Evolutionary conservation across 208 protist species (phyloP), one percentile per base, ranked within the genome.

Genomic region (Leishmania amazonensis): DNA sequence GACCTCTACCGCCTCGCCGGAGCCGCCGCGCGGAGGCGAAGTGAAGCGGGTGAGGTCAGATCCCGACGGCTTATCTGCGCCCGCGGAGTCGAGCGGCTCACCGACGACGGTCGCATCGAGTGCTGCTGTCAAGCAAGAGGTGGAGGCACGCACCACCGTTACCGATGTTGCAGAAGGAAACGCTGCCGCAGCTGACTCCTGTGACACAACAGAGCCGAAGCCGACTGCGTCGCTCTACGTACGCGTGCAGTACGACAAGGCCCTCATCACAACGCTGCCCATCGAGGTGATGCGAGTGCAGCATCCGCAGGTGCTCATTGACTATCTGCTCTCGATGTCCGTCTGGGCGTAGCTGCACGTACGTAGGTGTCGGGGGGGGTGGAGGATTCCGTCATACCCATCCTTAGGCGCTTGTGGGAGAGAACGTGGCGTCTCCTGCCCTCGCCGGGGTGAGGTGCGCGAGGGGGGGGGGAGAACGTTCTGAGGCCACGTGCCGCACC

Each of bases 301-400:
- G 75, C 89, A 96, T 68, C 96, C 90, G 35, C 92, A 95, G 85
- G 79, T 94, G 49, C 88, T 95, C 51, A 98, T 95, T 65, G 90
- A 94, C 62, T 96, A 95, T 58, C 80, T 96, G 35, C 85, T 94
- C 24, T 93, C 93, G 9, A 90, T 86, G 45, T 85, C 91, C 65
- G 80, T 94, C 78, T 94, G 93, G 92, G 76, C 84, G 24, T 95
- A 81, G 88, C 17, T 21, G 13, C 13, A n/a, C 17, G 38, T 19
- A 72, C 40, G 35, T 9, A 31, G 67, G 11, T 49, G 31, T 17
- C 6, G 38, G n/a, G 67, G 9, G 19, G 21, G 15, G 67, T 5
- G 5, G 67, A 72, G 40, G 40, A n/a, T 40, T 72, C 3, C n/a
- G 15, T 5, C 5, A 19, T 9, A 71, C 17, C 3, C 38, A 7